Evolutionary conservation across 495 filamentous ascomycete genomes (phyloP).

Genomic region (Hypoxylon crocopeplum): DNA sequence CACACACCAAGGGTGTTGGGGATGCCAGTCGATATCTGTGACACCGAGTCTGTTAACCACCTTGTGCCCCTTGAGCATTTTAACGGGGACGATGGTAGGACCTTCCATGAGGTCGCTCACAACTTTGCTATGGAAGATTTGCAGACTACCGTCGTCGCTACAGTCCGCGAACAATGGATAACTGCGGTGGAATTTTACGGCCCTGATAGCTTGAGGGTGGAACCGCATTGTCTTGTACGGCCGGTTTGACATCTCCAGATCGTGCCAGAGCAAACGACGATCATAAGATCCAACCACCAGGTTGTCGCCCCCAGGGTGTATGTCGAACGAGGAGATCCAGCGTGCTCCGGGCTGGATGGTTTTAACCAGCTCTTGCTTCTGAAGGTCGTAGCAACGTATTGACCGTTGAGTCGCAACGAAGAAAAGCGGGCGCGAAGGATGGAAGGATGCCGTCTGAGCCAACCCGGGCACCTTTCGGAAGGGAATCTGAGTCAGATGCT

Average conservation of each 20-base stretch:
- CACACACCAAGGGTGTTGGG: conserved; percentile 87
- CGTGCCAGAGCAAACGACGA: conserved; percentile 93
- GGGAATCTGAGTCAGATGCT: conserved; percentile 91
- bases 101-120: conserved; percentile 94
- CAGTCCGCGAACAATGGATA: conserved; percentile 92
- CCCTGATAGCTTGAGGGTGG: conserved; percentile 87
- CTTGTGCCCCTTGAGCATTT: conserved; percentile 90
- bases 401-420: conserved; percentile 94
- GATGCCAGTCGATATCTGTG: conserved; percentile 94
- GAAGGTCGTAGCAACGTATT: conserved; percentile 90
- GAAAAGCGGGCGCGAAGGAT: conserved; percentile 89
- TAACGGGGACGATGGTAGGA: conserved; percentile 92
- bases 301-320: conserved; percentile 93
- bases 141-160: conserved; percentile 89
- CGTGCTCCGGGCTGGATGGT: conserved; percentile 89
- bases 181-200: conserved; percentile 82
- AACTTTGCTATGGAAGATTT: conserved; percentile 96
- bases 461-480: conserved; percentile 88
- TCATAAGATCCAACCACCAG: conserved; percentile 94
- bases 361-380: conserved; percentile 86
- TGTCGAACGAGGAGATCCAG: conserved; percentile 93
- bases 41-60: conserved; percentile 83
- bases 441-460: conserved; percentile 90
- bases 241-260: conserved; percentile 85
- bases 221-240: conserved; percentile 97